Conservation (phyloP, 495 filamentous ascomycete genomes). For the Rostrohypoxylon terebratum region DNA sequence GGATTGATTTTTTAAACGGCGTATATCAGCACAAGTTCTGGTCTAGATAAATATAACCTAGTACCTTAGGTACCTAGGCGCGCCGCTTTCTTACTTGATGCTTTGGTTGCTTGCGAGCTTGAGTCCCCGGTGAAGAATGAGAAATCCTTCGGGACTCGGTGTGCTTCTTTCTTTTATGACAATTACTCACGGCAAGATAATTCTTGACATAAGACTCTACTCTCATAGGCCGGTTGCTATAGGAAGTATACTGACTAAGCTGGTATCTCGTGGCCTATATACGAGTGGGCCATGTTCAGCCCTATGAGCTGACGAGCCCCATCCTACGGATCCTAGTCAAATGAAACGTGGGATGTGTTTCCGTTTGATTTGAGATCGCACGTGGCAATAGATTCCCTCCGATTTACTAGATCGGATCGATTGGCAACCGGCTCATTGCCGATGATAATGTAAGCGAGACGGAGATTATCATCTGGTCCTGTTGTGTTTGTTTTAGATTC, state of each 20-base stretch:
- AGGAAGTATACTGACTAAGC: conserved; percentile 2
- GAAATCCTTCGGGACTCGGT: background rate
- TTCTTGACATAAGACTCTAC: background rate
- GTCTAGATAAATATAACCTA: background rate
- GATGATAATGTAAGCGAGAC: conserved; percentile 13
- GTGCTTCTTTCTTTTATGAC: background rate
- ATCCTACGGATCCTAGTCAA: conserved; percentile 22
- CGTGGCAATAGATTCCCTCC: conserved; percentile 6
- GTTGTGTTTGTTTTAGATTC: background rate
- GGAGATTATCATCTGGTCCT: background rate
- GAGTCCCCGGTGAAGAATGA: background rate
- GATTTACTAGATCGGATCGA: background rate
- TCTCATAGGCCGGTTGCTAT: background rate
- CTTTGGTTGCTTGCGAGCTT: background rate
- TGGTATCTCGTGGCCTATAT: background rate
- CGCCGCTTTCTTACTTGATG: background rate
- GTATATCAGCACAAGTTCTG: background rate
- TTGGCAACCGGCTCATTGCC: background rate
- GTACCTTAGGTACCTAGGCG: background rate
- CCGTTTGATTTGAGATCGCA: conserved; percentile 4
- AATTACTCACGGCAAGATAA: too few species aligned
- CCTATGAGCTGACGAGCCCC: conserved; percentile 25
- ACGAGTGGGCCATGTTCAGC: conserved; percentile 25
- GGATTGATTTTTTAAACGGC: background rate
- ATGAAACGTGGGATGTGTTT: background rate